Conservation (phyloP, 352 stramenopile genomes). For the Globisporangium ultimum region DNA sequence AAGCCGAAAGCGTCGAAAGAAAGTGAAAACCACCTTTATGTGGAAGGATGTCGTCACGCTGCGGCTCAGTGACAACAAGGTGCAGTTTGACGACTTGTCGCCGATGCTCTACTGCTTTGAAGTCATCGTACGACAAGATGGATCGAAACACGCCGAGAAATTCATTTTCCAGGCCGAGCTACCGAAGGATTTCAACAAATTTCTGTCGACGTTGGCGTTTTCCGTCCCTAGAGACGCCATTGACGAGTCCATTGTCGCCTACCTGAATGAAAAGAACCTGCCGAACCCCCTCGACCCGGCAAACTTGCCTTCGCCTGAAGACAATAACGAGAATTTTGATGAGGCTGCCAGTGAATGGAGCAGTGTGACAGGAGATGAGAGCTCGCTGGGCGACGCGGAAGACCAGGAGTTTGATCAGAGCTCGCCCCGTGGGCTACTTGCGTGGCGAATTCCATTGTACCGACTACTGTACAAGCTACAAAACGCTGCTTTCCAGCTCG, state of each 20-base stretch:
- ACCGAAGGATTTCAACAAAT: slow-evolving; percentile 76
- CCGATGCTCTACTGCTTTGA: slow-evolving; percentile 80
- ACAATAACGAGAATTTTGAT: slow-evolving; percentile 42
- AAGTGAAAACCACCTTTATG: slow-evolving; percentile 71
- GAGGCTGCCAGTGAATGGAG: slow-evolving; percentile 81
- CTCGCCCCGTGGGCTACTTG: slow-evolving; percentile 19
- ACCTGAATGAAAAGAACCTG: slow-evolving; percentile 56
- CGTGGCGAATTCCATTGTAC: slow-evolving; percentile 70
- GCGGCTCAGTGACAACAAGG: slow-evolving; percentile 59
- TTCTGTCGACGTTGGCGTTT: slow-evolving; percentile 67
- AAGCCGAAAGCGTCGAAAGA: slow-evolving; percentile 68
- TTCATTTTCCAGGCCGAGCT: slow-evolving; percentile 78
- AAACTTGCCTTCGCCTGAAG: slow-evolving; percentile 17
- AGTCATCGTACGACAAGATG: slow-evolving; percentile 50
- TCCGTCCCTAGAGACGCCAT: slow-evolving; percentile 57
- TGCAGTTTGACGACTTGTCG: slow-evolving; percentile 84
- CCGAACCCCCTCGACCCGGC: slow-evolving; percentile 45
- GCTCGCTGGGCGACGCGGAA: slow-evolving; percentile 71
- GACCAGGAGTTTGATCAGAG: slow-evolving; percentile 71
- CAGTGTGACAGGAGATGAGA: slow-evolving; percentile 83
- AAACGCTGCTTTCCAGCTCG: slow-evolving; percentile 67
- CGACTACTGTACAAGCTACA: slow-evolving; percentile 61
- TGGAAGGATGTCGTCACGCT: slow-evolving; percentile 67
- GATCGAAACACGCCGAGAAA: slow-evolving; percentile 55
- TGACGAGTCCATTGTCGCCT: slow-evolving; percentile 61